Evolutionary conservation across 106 monocot genomes (phyloP), one percentile per base, ranked within the genome.

Genomic region (Iris macrosiphon): DNA sequence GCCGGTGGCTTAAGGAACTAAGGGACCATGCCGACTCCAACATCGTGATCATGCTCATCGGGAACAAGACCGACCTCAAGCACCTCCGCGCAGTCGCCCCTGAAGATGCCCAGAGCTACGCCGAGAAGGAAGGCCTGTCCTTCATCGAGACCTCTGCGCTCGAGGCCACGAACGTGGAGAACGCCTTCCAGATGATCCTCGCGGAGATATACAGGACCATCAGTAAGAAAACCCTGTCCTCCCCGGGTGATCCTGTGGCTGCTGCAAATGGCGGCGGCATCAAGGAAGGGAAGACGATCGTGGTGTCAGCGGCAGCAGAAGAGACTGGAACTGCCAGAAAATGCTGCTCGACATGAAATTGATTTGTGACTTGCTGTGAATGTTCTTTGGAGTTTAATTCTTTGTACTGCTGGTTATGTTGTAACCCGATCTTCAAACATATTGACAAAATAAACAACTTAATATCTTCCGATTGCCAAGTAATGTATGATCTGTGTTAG

Each of bases 71-170:
- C 30, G 79, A 79, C 26, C 64, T 79, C 16, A 49, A 74, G 46
- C 79, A 79, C 55, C 59, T 79, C 10, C 38, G 73, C 17, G 69
- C 73, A 0, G 68, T 79, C 1, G 59, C 68, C 18, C 37, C 79
- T 0, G 79, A 73, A 11, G 79, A 74, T 23, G 79, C 73, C 2
- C 59, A 73, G 40, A 48, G 45, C 2, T 73, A 59, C 21, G 79
- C 79, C 2, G 73, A 79, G 59, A 60, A 40, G 24, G 79, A 79
- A 50, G 68, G 68, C 4, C 59, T 79, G 14, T 75, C 66, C 22
- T 80, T 73, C 24, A 70, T 80, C 4, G 80, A 80, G 51, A 80
- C 80, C 2, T 80, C 80, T 14, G 80, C 80, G 5, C 60, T 80
- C 13, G 80, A 80, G 25, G 70, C 75, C 0, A 50, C 55, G 3